phyloP scores from a whole-genome alignment of 139 green algal genomes.

The Chlorella ohadii region DNA sequence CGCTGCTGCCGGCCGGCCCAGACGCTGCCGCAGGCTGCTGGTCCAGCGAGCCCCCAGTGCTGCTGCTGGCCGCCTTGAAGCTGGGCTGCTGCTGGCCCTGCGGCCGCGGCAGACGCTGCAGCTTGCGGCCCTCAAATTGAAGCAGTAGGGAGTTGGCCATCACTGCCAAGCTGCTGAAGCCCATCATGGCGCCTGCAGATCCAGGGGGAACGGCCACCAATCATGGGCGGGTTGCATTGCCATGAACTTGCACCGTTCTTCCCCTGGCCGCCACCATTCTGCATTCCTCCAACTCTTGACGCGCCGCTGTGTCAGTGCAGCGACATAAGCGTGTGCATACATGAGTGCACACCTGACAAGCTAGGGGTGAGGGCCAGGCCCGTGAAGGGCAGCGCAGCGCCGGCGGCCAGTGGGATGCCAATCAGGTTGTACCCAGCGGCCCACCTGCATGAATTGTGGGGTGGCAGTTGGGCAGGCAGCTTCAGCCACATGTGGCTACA shows the following conservation, averaged over 20 bases:
- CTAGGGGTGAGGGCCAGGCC: conserved; percentile 66
- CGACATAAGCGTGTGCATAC: no score
- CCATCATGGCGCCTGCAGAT: conserved; percentile 84
- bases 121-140: conserved; percentile 49
- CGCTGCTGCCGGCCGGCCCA: background rate
- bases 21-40: background rate
- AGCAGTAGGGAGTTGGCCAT: conserved; percentile 91
- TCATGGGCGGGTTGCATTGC: no score
- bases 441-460: conserved; percentile 67
- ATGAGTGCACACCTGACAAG: conserved; percentile 46
- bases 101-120: background rate
- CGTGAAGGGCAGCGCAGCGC: conserved; percentile 58
- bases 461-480: no score
- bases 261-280: no score
- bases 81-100: background rate
- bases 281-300: no score
- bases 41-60: background rate
- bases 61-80: background rate
- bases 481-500: no score
- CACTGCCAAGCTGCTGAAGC: conserved; percentile 78
- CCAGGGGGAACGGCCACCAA: no score
- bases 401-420: conserved; percentile 75
- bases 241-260: no score
- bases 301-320: no score
- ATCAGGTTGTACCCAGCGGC: conserved; percentile 92